Evolutionary conservation across 2,329 filamentous ascomycete species (phyloP).

Genomic region (Fusarium lyarnte): DNA sequence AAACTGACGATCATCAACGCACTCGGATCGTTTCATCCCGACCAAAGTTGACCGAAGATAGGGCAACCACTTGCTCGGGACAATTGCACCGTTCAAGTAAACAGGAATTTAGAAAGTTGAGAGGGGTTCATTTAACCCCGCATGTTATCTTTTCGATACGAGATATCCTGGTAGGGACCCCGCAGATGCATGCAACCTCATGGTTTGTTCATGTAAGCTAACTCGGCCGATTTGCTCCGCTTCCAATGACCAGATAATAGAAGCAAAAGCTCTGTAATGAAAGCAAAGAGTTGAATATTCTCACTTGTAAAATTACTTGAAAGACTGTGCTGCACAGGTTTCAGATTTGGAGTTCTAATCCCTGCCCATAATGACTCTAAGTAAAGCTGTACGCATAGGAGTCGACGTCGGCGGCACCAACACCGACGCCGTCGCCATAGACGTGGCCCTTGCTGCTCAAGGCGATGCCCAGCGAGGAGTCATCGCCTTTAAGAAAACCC

Average conservation of each 20-base stretch:
- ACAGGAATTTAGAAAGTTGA: too few species aligned
- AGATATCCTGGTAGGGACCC: neutral
- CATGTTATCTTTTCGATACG: neutral
- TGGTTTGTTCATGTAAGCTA: neutral
- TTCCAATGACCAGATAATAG: neutral
- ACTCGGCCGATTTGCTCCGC: neutral
- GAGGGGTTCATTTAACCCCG: neutral
- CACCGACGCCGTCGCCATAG: constrained; percentile 20
- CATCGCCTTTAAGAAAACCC: constrained; percentile 24
- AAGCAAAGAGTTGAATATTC: accelerated
- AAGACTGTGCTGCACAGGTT: accelerated
- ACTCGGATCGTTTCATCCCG: neutral
- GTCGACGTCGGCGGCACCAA: constrained; percentile 17
- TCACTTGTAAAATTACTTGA: accelerated
- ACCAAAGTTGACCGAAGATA: neutral
- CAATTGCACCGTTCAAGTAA: neutral
- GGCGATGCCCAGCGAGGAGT: neutral
- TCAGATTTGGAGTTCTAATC: accelerated
- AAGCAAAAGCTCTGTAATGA: neutral
- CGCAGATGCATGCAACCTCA: neutral
- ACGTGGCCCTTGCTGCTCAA: neutral
- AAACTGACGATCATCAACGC: neutral
- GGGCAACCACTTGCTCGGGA: neutral
- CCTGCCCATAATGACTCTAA: neutral
- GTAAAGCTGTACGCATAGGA: neutral